Evolutionary conservation across 805 yeast genomes (phyloP).

Genomic region (Saccharomycopsis fodiens): DNA sequence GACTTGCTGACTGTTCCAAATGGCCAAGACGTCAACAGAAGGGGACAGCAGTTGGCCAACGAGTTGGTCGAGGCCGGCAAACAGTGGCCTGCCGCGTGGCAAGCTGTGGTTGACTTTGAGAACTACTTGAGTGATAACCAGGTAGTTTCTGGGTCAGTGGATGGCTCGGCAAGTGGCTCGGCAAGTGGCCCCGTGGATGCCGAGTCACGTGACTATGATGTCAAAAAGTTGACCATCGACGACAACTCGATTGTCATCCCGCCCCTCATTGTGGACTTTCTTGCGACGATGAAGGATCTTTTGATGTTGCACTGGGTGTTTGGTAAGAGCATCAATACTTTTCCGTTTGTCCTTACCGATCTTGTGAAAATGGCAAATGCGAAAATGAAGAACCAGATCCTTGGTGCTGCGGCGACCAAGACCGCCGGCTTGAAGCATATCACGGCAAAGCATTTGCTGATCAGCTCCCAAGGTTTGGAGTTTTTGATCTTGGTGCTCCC

Average conservation of each 20-base stretch:
- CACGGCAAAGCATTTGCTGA: conserved; percentile 62
- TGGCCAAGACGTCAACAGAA: conserved; percentile 10
- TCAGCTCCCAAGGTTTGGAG: conserved; percentile 59
- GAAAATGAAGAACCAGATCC: conserved; percentile 49
- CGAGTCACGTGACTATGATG: no score
- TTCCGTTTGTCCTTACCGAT: conserved; percentile 29
- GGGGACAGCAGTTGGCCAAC: conserved; percentile 43
- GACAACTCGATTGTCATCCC: conserved; percentile 9
- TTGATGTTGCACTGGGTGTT: conserved; percentile 14
- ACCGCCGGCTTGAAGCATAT: conserved; percentile 70
- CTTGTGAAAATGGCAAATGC: conserved; percentile 45
- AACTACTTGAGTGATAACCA: conserved; percentile 5
- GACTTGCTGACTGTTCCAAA: conserved; percentile 48
- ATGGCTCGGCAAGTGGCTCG: not conserved
- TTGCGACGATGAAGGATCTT: conserved; percentile 15
- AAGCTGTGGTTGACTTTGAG: conserved; percentile 8
- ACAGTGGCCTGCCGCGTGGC: conserved; percentile 15
- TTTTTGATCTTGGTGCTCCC: conserved; percentile 35
- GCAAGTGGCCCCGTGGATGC: not conserved
- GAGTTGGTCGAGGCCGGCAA: conserved; percentile 32
- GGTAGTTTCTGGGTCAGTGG: not conserved
- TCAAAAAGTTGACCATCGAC: not conserved
- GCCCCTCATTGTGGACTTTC: conserved; percentile 4
- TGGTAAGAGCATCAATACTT: conserved; percentile 13
- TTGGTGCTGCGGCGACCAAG: conserved; percentile 69